Evolutionary conservation across 306 rosid genomes (phyloP).

Genomic region (Acacia crassicarpa): DNA sequence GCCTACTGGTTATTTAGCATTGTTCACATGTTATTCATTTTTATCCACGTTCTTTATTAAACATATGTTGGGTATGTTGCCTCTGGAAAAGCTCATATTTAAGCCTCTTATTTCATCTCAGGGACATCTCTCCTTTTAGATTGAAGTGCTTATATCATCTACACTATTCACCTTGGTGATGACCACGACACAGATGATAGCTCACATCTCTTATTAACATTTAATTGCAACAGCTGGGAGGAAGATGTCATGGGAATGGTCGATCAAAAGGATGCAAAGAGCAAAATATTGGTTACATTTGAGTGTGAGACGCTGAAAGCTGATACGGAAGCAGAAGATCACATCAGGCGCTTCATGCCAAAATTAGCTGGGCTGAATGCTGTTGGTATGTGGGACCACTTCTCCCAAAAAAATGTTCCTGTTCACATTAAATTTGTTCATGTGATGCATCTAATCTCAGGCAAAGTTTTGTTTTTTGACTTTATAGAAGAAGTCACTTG

Average conservation of each 20-base stretch:
- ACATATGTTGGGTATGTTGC: background rate
- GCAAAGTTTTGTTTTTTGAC: background rate
- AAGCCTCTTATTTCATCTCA: background rate
- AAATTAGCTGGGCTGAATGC: slow-evolving; percentile 88
- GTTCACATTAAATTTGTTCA: slow-evolving; percentile 13
- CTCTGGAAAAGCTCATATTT: background rate
- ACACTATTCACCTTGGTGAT: background rate
- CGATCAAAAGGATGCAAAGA: slow-evolving; percentile 63
- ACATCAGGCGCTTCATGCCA: slow-evolving; percentile 81
- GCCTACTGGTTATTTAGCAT: background rate
- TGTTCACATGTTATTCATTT: background rate
- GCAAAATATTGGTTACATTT: slow-evolving; percentile 58
- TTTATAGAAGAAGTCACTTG: background rate
- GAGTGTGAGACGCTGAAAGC: slow-evolving; percentile 84
- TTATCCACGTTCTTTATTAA: background rate
- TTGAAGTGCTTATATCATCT: slow-evolving; percentile 13
- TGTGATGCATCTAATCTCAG: slow-evolving; percentile 10
- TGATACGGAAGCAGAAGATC: slow-evolving; percentile 88
- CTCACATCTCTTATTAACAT: slow-evolving; percentile 20
- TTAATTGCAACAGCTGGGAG: slow-evolving; percentile 73
- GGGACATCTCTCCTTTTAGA: background rate
- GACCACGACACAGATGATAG: slow-evolving; percentile 3
- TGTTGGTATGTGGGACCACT: slow-evolving; percentile 58
- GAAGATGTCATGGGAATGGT: slow-evolving; percentile 72
- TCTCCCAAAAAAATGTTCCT: background rate